Percentiles rank a stretch among this genome's conserved stretches.
phyloP scores from a whole-genome alignment of 805 yeast genomes.

The Cyberlindnera americana region DNA sequence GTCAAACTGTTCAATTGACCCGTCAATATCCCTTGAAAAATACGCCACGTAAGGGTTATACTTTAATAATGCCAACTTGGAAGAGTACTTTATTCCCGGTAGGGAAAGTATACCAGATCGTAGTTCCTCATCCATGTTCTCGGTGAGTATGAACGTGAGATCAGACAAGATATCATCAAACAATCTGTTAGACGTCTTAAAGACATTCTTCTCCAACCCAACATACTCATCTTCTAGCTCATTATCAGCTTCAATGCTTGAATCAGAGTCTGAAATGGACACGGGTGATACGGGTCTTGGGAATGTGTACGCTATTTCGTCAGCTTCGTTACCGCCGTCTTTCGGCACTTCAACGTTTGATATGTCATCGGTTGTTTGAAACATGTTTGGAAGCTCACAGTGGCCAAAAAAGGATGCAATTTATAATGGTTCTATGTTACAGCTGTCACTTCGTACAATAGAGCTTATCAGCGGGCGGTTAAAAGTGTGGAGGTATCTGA shows the following conservation, averaged over 20 bases:
- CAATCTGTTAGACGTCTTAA: constrained; percentile 66
- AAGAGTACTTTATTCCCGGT: constrained; percentile 31
- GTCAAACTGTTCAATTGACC: constrained; percentile 17
- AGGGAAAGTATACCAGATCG: constrained; percentile 28
- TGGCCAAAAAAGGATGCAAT: too few relatives aligned
- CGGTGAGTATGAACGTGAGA: constrained; percentile 29
- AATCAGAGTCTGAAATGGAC: background rate
- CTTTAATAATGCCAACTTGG: constrained; percentile 19
- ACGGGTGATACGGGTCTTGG: background rate
- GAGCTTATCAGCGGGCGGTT: too few relatives aligned
- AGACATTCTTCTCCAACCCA: constrained; percentile 19
- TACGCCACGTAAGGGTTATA: constrained; percentile 24
- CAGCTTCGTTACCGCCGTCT: too few relatives aligned
- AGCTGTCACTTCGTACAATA: too few relatives aligned
- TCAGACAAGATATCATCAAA: constrained; percentile 58
- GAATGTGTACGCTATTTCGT: too few relatives aligned
- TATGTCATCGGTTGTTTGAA: too few relatives aligned
- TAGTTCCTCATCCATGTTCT: constrained; percentile 9
- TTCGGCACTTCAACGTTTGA: too few relatives aligned
- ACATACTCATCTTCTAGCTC: constrained; percentile 10
- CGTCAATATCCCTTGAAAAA: constrained; percentile 28
- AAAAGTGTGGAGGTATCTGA: too few relatives aligned
- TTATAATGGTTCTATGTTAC: too few relatives aligned
- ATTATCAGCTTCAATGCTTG: constrained; percentile 7
- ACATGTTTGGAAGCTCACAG: too few relatives aligned